Evolutionary conservation across 768 basidiomycete species (phyloP).

Genomic region (Leccinum truebloodii): DNA sequence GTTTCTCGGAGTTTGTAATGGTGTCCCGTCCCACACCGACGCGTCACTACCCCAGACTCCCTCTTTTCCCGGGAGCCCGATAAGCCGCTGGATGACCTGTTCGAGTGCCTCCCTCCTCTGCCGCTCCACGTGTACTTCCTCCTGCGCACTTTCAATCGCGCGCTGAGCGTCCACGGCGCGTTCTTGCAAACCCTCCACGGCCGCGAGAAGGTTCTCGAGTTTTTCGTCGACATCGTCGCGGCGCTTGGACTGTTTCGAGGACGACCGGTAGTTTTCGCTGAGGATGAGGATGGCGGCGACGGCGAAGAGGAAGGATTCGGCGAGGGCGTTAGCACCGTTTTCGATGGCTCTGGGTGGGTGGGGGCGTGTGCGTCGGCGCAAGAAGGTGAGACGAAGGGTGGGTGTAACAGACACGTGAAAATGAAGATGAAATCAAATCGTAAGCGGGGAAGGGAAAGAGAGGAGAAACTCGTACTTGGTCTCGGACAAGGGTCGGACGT

Average conservation of each 20-base stretch:
- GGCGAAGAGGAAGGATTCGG: constrained; percentile 81
- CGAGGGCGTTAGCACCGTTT: constrained; percentile 81
- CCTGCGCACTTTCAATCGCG: constrained; percentile 43
- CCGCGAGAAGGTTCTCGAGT: constrained; percentile 55
- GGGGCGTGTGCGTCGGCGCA: not conserved
- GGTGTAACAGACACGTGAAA: not conserved
- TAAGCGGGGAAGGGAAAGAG: not conserved
- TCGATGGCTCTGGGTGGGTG: constrained; percentile 66
- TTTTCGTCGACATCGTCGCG: constrained; percentile 72
- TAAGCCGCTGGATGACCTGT: constrained; percentile 61
- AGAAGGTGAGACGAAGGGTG: not conserved
- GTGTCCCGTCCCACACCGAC: constrained; percentile 53
- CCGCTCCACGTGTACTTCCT: constrained; percentile 35
- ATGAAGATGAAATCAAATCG: not conserved
- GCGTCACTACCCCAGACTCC: constrained; percentile 56
- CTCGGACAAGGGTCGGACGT: constrained; percentile 77
- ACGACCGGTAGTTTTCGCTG: constrained; percentile 75
- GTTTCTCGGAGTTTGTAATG: constrained; percentile 48
- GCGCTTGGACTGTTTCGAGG: constrained; percentile 68
- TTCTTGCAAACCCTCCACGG: constrained; percentile 47
- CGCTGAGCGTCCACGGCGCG: constrained; percentile 43
- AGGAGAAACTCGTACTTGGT: constrained; percentile 49
- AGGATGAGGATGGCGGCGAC: constrained; percentile 76
- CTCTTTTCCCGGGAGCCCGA: constrained; percentile 51
- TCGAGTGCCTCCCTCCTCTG: constrained; percentile 63